Evolutionary conservation across 331 rosid genomes (phyloP).

Genomic region (Phaseolus coccineus): DNA sequence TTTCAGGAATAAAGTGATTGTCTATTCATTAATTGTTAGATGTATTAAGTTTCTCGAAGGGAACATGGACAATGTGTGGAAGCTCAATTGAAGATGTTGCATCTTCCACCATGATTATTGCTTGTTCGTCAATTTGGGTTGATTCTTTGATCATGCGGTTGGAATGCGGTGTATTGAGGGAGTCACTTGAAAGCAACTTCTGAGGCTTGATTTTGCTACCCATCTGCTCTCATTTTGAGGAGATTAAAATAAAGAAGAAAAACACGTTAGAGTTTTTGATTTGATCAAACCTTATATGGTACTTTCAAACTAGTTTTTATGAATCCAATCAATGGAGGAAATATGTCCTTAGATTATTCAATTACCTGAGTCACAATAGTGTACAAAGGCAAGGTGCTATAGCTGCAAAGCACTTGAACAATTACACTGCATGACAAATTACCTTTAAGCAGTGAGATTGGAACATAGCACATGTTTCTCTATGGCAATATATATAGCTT

Average conservation of each 20-base stretch:
- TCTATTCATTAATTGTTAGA: neutral
- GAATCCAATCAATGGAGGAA: slow-evolving; percentile 17
- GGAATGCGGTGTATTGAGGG: neutral
- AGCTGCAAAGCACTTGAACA: slow-evolving; percentile 92
- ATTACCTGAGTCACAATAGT: slow-evolving; percentile 75
- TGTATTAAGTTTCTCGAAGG: slow-evolving; percentile 31
- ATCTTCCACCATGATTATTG: slow-evolving; percentile 48
- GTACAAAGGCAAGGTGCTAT: slow-evolving; percentile 81
- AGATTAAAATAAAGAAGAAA: slow-evolving; percentile 29
- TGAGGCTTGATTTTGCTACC: slow-evolving; percentile 62
- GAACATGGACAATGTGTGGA: slow-evolving; percentile 21
- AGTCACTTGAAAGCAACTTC: slow-evolving; percentile 4
- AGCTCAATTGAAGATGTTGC: slow-evolving; percentile 45
- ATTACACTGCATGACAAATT: slow-evolving; percentile 56
- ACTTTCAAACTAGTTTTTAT: slow-evolving; percentile 1
- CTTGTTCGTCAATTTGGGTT: slow-evolving; percentile 51
- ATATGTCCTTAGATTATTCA: slow-evolving; percentile 18
- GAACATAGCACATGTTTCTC: too few relatives aligned
- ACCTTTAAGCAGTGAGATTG: slow-evolving; percentile 32
- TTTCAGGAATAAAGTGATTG: neutral
- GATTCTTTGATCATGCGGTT: slow-evolving; percentile 49
- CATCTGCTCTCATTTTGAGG: slow-evolving; percentile 61
- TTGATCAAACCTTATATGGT: neutral
- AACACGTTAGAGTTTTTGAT: slow-evolving; percentile 31
- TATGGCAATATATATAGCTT: too few relatives aligned